A percentile compares a stretch with the other conserved stretches of the same genome.
These are phyloP conservation scores for Aspergillus cejpii DNA, from an alignment of 2,329 filamentous ascomycete species.

Conservation along the genomic window DNA sequence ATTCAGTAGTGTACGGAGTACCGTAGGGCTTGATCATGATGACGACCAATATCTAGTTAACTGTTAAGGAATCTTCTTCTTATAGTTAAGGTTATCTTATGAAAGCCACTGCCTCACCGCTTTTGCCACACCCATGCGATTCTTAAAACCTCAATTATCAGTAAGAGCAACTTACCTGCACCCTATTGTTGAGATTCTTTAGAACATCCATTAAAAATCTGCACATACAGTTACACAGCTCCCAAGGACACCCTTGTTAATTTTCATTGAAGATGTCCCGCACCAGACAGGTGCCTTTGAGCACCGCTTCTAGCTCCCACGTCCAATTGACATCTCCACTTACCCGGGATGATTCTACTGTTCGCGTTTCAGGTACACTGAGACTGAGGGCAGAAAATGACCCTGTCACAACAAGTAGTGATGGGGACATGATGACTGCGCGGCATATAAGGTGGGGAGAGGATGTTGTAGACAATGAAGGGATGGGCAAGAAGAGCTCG, in stretches of 20 bases:
- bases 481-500: slow-evolving; percentile 84
- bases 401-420: slow-evolving; percentile 2
- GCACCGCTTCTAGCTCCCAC: slow-evolving; percentile 20
- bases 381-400: slow-evolving; percentile 26
- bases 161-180: too few species aligned
- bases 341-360: slow-evolving; percentile 14
- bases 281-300: slow-evolving; percentile 34
- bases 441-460: slow-evolving; percentile 85
- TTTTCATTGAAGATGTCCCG: slow-evolving; percentile 27
- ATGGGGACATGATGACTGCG: slow-evolving; percentile 29
- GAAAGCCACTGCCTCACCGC: too few species aligned
- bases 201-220: too few species aligned
- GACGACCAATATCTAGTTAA: too few species aligned
- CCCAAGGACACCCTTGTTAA: background rate
- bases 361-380: slow-evolving; percentile 26
- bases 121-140: too few species aligned
- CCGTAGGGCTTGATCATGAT: too few species aligned
- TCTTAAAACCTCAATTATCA: too few species aligned
- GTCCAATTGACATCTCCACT: slow-evolving; percentile 24
- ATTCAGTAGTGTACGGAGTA: too few species aligned
- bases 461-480: slow-evolving; percentile 91
- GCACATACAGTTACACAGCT: background rate
- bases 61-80: too few species aligned
- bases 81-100: too few species aligned
- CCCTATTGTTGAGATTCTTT: too few species aligned